Base-by-base conservation (phyloP, 371 early-diverging fungal genomes). In the Apophysomyces elegans region DNA sequence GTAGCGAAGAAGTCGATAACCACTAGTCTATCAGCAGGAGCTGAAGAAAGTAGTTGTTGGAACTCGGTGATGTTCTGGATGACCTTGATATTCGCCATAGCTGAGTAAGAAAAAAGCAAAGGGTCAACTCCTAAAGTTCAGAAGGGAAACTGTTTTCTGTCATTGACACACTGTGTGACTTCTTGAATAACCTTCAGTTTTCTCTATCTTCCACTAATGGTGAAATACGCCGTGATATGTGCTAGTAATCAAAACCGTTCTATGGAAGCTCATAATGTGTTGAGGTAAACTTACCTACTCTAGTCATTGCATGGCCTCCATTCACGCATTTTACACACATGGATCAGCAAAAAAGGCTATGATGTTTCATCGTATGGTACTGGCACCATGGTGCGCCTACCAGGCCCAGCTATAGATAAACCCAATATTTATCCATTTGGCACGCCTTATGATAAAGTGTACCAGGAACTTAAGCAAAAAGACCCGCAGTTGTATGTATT, bases 231-330 rank as follows among this genome's bases (percentile, higher is more conserved):
- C 7, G 96, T 98, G 14, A 91, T 96, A 61, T 99, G 99, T 75
- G 96, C 97, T 26, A 95, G 95, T 76, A 99, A 99, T 77, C 95
- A 95, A 81, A 99, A 99, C 75, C 85, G 99, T 56, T 93, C 94
- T 67, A 99, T 99, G 99, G 97, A 98, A 72, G 97, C 93, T 1
- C 98, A 97, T 64, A 83, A 90, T 77, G 93, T 94, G 36, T 79
- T 97, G 21, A 78, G 81, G 91, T 91, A 43, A 45, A 36, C 36
- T 13, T 26, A 58, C 9, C 26, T 38, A n/a, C 54, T 43, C 61
- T n/a, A 26, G 58, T 37, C 13, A 14, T 37, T 37, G 26, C 26
- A 32, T 63, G 14, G 21, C 26, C 63, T 39, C 26, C 39, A 21
- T 64, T 59, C 16, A 14, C 26, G 37, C 26, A 5, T 14, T 63